phyloP scores from a whole-genome alignment of 2,329 filamentous ascomycete genomes.

The Bisporella sp. region DNA sequence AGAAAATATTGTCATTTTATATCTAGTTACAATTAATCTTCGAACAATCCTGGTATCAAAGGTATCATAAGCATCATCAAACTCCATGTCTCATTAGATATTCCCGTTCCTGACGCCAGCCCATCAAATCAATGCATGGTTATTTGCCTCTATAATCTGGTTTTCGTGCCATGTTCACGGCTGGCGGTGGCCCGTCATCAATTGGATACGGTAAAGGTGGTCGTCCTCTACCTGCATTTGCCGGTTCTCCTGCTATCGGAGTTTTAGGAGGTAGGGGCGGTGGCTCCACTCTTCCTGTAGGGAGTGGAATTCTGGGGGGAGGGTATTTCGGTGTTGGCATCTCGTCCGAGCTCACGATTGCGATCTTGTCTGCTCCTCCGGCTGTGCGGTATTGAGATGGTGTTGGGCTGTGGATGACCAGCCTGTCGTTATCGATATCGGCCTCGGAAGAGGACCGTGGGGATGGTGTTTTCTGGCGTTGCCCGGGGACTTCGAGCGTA shows the following conservation, averaged over 20 bases:
- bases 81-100: not conserved
- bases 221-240: slow-evolving; percentile 14
- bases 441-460: slow-evolving; percentile 26
- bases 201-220: slow-evolving; percentile 60
- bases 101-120: not conserved
- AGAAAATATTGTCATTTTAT: too few species aligned
- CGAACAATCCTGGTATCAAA: not conserved
- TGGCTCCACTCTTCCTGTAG: slow-evolving; percentile 39
- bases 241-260: slow-evolving; percentile 49
- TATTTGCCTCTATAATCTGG: slow-evolving; percentile 37
- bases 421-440: slow-evolving; percentile 34
- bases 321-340: slow-evolving; percentile 30
- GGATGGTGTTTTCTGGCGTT: slow-evolving; percentile 26
- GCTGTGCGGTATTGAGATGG: slow-evolving; percentile 50
- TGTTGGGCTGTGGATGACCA: slow-evolving; percentile 49
- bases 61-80: not conserved
- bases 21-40: too few species aligned
- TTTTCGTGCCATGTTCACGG: slow-evolving; percentile 80
- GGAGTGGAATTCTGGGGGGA: not conserved
- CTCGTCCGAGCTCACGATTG: slow-evolving; percentile 54
- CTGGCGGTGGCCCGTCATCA: slow-evolving; percentile 72
- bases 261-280: slow-evolving; percentile 75
- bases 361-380: slow-evolving; percentile 62
- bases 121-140: not conserved
- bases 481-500: slow-evolving; percentile 18